These are phyloP conservation scores for Boletus pseudopeckii DNA, from an alignment of 768 basidiomycete genomes.

Conservation along the genomic window DNA sequence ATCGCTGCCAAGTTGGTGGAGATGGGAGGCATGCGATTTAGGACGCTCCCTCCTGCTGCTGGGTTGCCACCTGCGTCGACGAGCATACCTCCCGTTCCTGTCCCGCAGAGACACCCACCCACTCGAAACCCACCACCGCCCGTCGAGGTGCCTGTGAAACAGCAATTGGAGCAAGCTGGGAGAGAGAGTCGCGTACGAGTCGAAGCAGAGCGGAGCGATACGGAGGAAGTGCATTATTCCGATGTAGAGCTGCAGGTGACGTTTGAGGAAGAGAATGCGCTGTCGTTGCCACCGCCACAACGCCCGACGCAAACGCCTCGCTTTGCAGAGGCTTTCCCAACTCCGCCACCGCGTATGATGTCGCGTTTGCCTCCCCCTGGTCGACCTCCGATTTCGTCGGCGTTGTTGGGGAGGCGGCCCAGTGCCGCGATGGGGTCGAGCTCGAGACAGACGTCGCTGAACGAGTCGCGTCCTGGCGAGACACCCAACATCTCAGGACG, in stretches of 20 bases:
- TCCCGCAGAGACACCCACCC: conserved; percentile 30
- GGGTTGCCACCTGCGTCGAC: conserved; percentile 14
- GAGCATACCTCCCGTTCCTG: conserved; percentile 23
- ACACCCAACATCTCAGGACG: conserved; percentile 2
- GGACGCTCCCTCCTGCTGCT: conserved; percentile 42
- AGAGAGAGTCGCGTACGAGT: too few relatives aligned
- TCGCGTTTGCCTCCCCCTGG: conserved; percentile 30
- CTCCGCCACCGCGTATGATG: conserved; percentile 45
- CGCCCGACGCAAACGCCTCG: conserved; percentile 23
- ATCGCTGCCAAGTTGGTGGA: conserved; percentile 53
- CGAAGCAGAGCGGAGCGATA: too few relatives aligned
- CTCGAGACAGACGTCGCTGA: conserved; percentile 38
- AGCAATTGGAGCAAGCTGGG: too few relatives aligned
- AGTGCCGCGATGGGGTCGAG: conserved; percentile 35
- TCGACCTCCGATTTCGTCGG: conserved; percentile 38
- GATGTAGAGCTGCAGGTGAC: too few relatives aligned
- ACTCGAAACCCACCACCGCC: conserved; percentile 32
- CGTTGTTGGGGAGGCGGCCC: conserved; percentile 33
- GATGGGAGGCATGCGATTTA: conserved; percentile 56
- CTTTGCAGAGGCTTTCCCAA: conserved; percentile 35
- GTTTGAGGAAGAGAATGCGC: too few relatives aligned
- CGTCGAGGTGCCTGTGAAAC: background rate
- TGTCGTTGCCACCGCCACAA: conserved; percentile 28
- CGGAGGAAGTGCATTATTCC: too few relatives aligned
- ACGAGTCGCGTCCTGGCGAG: conserved; percentile 18